These are phyloP conservation scores for Trametes sp. DNA, from an alignment of 1,284 basidiomycete genomes.

Conservation along the genomic window DNA sequence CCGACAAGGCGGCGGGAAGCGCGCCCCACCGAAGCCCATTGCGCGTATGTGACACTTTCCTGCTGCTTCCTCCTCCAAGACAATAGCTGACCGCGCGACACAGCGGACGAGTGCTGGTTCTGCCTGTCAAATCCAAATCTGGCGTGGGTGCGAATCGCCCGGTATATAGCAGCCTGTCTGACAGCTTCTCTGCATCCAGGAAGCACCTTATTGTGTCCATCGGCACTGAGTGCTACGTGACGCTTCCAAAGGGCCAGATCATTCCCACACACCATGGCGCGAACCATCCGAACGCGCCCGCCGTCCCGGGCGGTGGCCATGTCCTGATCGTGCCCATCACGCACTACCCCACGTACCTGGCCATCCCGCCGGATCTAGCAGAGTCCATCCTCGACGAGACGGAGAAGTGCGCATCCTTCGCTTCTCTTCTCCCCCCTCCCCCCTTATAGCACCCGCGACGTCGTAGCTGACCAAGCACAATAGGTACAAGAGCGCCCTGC, in stretches of 20 bases:
- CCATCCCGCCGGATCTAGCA: slow-evolving; percentile 77
- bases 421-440: neutral
- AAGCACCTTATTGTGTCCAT: slow-evolving; percentile 96
- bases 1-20: slow-evolving; percentile 46
- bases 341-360: slow-evolving; percentile 67
- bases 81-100: neutral
- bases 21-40: slow-evolving; percentile 79
- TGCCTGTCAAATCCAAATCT: slow-evolving; percentile 92
- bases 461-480: slow-evolving; percentile 2
- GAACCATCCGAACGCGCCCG: slow-evolving; percentile 47
- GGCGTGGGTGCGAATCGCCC: slow-evolving; percentile 57
- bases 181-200: slow-evolving; percentile 47
- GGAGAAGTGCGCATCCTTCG: slow-evolving; percentile 56
- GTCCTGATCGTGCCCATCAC: slow-evolving; percentile 88
- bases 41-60: slow-evolving; percentile 58
- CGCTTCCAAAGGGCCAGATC: slow-evolving; percentile 92
- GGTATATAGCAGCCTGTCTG: slow-evolving; percentile 1
- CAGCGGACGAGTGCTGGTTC: slow-evolving; percentile 95
- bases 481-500: slow-evolving; percentile 83
- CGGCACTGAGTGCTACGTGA: slow-evolving; percentile 91
- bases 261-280: slow-evolving; percentile 74
- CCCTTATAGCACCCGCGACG: neutral
- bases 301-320: slow-evolving; percentile 92
- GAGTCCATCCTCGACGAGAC: slow-evolving; percentile 83
- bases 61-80: neutral